Conservation (phyloP, 139 green algal species). For the Micractinium sp. region DNA sequence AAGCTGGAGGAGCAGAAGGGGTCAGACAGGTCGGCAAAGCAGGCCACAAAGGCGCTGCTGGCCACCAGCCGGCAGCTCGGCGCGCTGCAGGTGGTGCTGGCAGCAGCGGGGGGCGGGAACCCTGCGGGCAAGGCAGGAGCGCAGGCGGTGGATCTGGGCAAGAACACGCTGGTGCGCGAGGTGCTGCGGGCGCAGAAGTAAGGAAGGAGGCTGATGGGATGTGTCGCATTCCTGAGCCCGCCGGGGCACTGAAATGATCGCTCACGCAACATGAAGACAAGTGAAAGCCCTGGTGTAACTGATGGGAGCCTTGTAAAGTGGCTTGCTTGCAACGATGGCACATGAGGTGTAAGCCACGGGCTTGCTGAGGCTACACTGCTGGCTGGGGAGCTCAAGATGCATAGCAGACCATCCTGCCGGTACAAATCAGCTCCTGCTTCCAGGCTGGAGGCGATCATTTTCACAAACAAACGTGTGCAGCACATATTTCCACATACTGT, state of each 20-base stretch:
- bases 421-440: too few species aligned
- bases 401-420: too few species aligned
- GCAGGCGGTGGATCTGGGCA: conserved; percentile 10
- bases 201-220: neutral
- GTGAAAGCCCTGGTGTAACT: neutral
- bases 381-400: too few species aligned
- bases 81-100: conserved; percentile 57
- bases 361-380: neutral
- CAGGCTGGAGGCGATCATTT: too few species aligned
- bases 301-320: too few species aligned
- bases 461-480: too few species aligned
- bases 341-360: neutral
- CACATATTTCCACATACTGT: too few species aligned
- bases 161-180: conserved; percentile 39
- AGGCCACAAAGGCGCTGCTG: conserved; percentile 74
- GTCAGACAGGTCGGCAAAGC: conserved; percentile 48
- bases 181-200: conserved; percentile 10
- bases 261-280: neutral
- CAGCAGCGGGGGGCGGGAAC: conserved; percentile 24
- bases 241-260: neutral
- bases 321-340: neutral
- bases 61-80: conserved; percentile 56
- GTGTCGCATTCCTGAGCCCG: neutral
- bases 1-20: conserved; percentile 79
- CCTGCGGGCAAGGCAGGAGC: neutral